Base-by-base conservation (phyloP, 2,329 filamentous ascomycete genomes). In the Aspergillus alliaceus region DNA sequence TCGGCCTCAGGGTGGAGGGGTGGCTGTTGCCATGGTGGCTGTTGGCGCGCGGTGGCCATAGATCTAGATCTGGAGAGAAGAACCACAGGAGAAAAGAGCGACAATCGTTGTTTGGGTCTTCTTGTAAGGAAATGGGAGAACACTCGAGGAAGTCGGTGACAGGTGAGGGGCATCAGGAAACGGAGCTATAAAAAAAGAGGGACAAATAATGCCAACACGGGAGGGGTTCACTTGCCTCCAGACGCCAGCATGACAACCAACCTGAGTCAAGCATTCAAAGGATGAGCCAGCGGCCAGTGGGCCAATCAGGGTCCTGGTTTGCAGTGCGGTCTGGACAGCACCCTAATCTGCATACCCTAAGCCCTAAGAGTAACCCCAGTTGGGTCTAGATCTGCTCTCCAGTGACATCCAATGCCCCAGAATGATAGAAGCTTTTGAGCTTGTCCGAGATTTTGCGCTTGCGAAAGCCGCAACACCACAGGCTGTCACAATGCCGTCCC, bases 401-500 rank as follows among this genome's bases (percentile, higher is more conserved):
- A 24, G 20, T 42, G 22, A 24, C 20, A n/a, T n/a, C n/a, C n/a
- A 9, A 29, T 25, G 39, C 39, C 39, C 39, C 40, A 48, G 44
- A 48, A 48, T 31, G n/a, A 48, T 48, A 11, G 27, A 48, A 24
- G 44, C 44, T 48, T 48, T 48, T 31, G 18, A n/a, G 27, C 34
- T 29, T 3, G 24, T 24, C 32, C n/a, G 44, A 48, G 44, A 48
- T 48, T 48, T 47, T 48, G 44, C 27, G 44, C 32, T 48, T 32
- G 27, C 44, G 44, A 32, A 48, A 25, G 18, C 18, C 15, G 22
- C 25, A 5, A 51, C 27, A 54, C 12, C 39, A 9, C 12, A 15
- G 46, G 39, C 37, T 18, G 35, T 29, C 53, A 57, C 42, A 40
- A 77, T 78, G 75, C 69, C 75, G 1, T 96, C 93, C 9, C 89